Evolutionary conservation across 2,329 filamentous ascomycete genomes (phyloP), one percentile per base, ranked within the genome.

Genomic region (Hypoxylon sp.): DNA sequence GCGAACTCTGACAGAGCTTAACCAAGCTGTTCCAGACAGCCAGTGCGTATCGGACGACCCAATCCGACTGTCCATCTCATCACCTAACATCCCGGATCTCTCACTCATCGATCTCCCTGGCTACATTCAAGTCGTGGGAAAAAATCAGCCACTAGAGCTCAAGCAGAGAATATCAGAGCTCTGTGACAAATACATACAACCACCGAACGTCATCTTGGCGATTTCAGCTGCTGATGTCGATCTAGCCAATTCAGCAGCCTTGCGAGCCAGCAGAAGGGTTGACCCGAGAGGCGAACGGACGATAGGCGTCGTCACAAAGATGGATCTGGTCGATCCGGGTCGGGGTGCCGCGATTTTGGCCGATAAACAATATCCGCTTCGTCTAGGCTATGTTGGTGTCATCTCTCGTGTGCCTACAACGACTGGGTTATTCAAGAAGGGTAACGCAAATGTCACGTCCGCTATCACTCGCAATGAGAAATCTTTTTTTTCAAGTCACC

Each of bases 211-310:
- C 73, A 98, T 99, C 69, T 86, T 99, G 6, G 96, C 96, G 42
- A 98, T 99, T 70, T 99, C 97, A 1, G 96, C 97, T 1, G 96
- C 96, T 24, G 96, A 99, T 80, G 96, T 99, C 17, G 96, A 99
- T 83, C 82, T 99, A 63, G 96, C 96, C 22, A 99, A 99, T 80
- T 99, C 96, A 1, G 96, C 96, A 5, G 94, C 96, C 5, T 82
- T 99, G 24, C 87, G 94, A 73, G 94, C 96, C 17, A 97, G 94
- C 73, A 88, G 96, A 70, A 88, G 95, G 73, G 94, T 98, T 29
- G 96, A 99, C 76, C 96, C 96, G 1, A 87, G 96, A 67, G 96
- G 96, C 60, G 96, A 99, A 81, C 88, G 96, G 69, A 99, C 96
- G 0, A 99, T 99, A 77, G 96, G 96, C 48, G 96, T 99, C n/a